These are phyloP conservation scores for Myxozyma udenii DNA, from an alignment of 805 yeast species.

Conservation along the genomic window DNA sequence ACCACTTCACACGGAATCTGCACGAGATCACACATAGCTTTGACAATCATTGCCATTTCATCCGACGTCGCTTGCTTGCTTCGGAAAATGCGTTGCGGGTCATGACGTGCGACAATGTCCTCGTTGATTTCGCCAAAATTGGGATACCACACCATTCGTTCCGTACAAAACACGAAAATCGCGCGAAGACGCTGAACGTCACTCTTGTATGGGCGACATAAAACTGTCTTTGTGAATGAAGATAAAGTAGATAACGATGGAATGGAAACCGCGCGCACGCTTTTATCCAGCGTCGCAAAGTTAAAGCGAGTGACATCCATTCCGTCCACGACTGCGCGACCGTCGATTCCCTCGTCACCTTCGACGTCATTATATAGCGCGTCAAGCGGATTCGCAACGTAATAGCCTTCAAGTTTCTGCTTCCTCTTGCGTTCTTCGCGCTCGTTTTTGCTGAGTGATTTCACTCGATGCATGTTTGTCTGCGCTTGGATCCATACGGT, in stretches of 20 bases:
- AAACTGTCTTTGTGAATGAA: slow-evolving; percentile 53
- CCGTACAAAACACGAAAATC: slow-evolving; percentile 58
- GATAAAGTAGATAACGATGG: slow-evolving; percentile 46
- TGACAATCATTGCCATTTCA: slow-evolving; percentile 75
- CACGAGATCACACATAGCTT: slow-evolving; percentile 64
- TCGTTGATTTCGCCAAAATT: slow-evolving; percentile 30
- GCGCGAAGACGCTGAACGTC: slow-evolving; percentile 65
- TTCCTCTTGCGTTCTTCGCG: slow-evolving; percentile 63
- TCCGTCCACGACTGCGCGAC: slow-evolving; percentile 19
- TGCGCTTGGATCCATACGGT: slow-evolving; percentile 51
- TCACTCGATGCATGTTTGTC: slow-evolving; percentile 67
- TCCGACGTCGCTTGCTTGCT: slow-evolving; percentile 59
- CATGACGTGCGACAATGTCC: slow-evolving; percentile 21
- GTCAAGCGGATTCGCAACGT: slow-evolving; percentile 57
- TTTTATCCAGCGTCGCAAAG: slow-evolving; percentile 20
- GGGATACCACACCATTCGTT: slow-evolving; percentile 50
- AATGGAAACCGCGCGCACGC: slow-evolving; percentile 18
- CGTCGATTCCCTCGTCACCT: slow-evolving; percentile 34
- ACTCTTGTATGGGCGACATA: slow-evolving; percentile 52
- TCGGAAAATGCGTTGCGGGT: slow-evolving; percentile 36
- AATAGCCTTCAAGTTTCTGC: slow-evolving; percentile 58
- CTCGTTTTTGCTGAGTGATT: slow-evolving; percentile 64
- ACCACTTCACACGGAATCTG: slow-evolving; percentile 74
- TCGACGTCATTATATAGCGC: slow-evolving; percentile 17
- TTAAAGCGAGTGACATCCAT: slow-evolving; percentile 23